Conservation (phyloP, 768 basidiomycete genomes). For the Pleurotus pulmonarius region DNA sequence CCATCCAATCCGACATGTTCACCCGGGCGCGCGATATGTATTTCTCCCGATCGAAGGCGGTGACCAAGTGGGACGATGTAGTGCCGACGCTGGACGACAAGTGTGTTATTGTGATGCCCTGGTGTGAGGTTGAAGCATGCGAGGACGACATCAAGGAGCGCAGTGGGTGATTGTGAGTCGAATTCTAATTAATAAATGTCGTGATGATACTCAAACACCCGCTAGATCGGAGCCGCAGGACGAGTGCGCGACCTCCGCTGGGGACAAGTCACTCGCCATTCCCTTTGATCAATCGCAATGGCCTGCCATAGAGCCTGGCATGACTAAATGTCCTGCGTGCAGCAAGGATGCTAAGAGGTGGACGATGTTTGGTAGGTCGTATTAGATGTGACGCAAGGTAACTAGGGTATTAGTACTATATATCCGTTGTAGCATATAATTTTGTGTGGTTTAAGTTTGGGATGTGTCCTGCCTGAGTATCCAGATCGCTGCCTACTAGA, state of each 20-base stretch:
- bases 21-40: constrained; percentile 69
- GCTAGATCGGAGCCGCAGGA: constrained; percentile 81
- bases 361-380: constrained; percentile 94
- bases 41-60: constrained; percentile 62
- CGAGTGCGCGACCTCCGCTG: constrained; percentile 93
- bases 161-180: constrained; percentile 72
- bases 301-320: constrained; percentile 73
- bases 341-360: constrained; percentile 87
- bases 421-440: no score
- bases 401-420: no score
- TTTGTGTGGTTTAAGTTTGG: no score
- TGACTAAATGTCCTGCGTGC: constrained; percentile 90
- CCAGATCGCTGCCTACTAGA: no score
- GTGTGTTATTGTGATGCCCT: constrained; percentile 84
- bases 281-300: constrained; percentile 90
- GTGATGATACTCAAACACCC: no score
- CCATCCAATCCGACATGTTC: constrained; percentile 91
- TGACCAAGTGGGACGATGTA: constrained; percentile 88
- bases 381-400: constrained; percentile 34
- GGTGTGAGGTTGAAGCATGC: constrained; percentile 91
- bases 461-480: no score
- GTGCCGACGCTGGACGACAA: constrained; percentile 90
- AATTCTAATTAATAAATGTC: no score
- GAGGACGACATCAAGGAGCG: constrained; percentile 99
- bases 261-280: constrained; percentile 95